phyloP scores from a whole-genome alignment of 129 eudicot genomes.

The Chrysanthemum makinoi region DNA sequence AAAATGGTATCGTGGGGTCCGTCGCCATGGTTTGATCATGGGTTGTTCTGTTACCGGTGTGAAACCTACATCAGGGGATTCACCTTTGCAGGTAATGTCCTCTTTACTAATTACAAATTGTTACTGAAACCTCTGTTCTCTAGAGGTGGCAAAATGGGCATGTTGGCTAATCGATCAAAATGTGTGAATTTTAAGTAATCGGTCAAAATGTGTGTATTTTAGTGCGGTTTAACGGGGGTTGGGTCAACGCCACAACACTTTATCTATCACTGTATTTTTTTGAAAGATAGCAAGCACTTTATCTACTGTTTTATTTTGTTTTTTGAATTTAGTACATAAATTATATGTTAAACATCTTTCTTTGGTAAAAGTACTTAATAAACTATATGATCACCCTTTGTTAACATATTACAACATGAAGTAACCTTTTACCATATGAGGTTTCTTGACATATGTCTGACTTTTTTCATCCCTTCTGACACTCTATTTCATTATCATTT shows the following conservation, averaged over 20 bases:
- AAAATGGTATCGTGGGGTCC: conserved; percentile 86
- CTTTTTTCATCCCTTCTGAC: neutral
- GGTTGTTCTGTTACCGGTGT: conserved; percentile 52
- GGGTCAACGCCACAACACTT: too few relatives aligned
- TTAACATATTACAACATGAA: too few relatives aligned
- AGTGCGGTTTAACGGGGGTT: too few relatives aligned
- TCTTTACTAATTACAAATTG: conserved; percentile 1
- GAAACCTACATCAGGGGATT: conserved; percentile 75
- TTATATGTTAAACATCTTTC: too few relatives aligned
- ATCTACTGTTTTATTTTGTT: too few relatives aligned
- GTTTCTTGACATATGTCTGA: neutral
- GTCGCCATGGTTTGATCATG: conserved; percentile 52
- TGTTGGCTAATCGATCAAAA: neutral
- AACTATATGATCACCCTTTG: neutral
- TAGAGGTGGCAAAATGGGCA: neutral
- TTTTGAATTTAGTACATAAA: too few relatives aligned
- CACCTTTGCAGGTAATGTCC: conserved; percentile 79
- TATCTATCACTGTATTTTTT: too few relatives aligned
- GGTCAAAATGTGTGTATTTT: neutral
- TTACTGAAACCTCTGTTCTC: neutral
- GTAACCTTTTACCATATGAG: too few relatives aligned
- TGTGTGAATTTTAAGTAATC: neutral
- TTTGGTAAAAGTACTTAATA: too few relatives aligned
- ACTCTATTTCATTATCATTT: conserved; percentile 2
- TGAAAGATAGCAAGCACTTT: too few relatives aligned